These are phyloP conservation scores for Hypoxylon fragiforme DNA, from an alignment of 495 filamentous ascomycete species.

Conservation along the genomic window DNA sequence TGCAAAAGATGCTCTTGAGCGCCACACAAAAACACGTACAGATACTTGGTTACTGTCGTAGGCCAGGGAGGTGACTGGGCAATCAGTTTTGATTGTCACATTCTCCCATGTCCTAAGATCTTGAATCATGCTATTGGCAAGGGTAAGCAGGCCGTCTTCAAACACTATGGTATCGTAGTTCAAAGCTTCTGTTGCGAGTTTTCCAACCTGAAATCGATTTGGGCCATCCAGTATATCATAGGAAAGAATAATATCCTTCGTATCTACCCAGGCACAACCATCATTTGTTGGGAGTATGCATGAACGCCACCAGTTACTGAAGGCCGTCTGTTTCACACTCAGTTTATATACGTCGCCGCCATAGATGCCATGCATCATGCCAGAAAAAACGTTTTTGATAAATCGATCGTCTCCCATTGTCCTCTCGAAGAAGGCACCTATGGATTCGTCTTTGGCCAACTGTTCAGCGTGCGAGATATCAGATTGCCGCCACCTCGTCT, in stretches of 20 bases:
- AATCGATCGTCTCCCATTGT: conserved; percentile 55
- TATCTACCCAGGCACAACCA: neutral
- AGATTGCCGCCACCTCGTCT: no score
- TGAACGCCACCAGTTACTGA: conserved; percentile 14
- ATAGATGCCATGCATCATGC: conserved; percentile 85
- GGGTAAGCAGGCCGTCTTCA: conserved; percentile 58
- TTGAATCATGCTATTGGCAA: conserved; percentile 52
- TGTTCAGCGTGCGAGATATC: no score
- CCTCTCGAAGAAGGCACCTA: conserved; percentile 68
- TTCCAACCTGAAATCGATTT: conserved; percentile 19
- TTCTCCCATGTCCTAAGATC: conserved; percentile 51
- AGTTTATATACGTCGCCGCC: conserved; percentile 87
- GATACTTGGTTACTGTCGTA: conserved; percentile 20
- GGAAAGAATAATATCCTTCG: conserved; percentile 16
- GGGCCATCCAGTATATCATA: conserved; percentile 15
- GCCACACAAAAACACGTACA: conserved; percentile 12
- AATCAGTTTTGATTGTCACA: conserved; percentile 56
- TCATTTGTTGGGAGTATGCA: neutral
- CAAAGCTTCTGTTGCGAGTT: conserved; percentile 19
- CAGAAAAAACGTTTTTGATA: conserved; percentile 77
- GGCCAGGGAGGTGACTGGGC: conserved; percentile 43
- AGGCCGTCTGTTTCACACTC: conserved; percentile 61
- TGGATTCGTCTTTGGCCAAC: conserved; percentile 62
- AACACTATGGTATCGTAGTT: conserved; percentile 45
- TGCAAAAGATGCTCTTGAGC: neutral